A percentile compares a stretch with the other conserved stretches of the same genome.
Conservation (phyloP, 2,329 filamentous ascomycete species). For the Aspergillus ibericus region DNA sequence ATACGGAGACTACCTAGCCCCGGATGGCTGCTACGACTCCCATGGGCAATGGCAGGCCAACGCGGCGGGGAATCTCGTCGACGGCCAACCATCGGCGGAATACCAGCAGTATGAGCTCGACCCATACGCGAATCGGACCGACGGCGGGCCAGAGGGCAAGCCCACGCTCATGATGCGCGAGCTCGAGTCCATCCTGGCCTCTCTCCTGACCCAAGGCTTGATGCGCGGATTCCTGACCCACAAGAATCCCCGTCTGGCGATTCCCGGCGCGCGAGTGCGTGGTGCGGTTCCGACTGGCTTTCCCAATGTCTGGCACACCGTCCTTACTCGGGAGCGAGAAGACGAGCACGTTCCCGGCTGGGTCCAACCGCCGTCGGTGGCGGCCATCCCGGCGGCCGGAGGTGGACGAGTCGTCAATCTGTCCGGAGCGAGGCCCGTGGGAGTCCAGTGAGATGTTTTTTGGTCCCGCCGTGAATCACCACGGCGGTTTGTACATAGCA, state of each 20-base stretch:
- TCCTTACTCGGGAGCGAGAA: conserved; percentile 60
- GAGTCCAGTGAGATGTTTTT: conserved; percentile 28
- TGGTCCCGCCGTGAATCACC: neutral
- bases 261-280: conserved; percentile 63
- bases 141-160: conserved; percentile 20
- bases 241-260: conserved; percentile 72
- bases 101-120: conserved; percentile 50
- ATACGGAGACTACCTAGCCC: conserved; percentile 38
- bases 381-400: conserved; percentile 31
- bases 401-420: conserved; percentile 60
- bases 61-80: conserved; percentile 23
- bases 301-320: conserved; percentile 69
- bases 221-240: conserved; percentile 84
- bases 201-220: conserved; percentile 75
- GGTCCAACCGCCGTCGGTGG: conserved; percentile 53
- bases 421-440: conserved; percentile 55
- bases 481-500: neutral
- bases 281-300: conserved; percentile 56
- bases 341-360: conserved; percentile 71
- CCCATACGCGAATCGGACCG: conserved; percentile 55
- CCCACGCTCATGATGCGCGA: conserved; percentile 55
- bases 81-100: conserved; percentile 29
- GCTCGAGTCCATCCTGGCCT: conserved; percentile 75
- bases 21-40: conserved; percentile 36
- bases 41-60: conserved; percentile 31